Percentiles rank a stretch among this genome's conserved stretches.
These are phyloP conservation scores for Lindgomyces ingoldianus DNA, from an alignment of 495 filamentous ascomycete species.

Conservation along the genomic window DNA sequence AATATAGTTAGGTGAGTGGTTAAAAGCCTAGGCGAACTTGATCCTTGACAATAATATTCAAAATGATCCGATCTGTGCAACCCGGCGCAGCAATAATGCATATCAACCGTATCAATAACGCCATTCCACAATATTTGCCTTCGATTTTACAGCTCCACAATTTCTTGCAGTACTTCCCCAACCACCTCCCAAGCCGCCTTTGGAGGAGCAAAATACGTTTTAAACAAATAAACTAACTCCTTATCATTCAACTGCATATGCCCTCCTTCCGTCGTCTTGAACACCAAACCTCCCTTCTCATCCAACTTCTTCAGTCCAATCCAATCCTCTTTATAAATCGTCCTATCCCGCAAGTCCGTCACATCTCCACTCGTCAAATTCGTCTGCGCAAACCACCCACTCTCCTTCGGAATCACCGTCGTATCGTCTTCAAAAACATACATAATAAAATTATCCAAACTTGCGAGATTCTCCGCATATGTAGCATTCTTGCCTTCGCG, in stretches of 20 bases:
- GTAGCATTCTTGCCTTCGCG: constrained; percentile 67
- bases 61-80: no score
- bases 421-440: constrained; percentile 85
- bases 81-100: no score
- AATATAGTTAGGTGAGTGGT: not conserved
- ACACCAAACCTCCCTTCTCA: constrained; percentile 74
- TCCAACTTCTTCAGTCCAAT: constrained; percentile 81
- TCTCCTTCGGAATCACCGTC: constrained; percentile 88
- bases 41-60: not conserved
- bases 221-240: constrained; percentile 65
- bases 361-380: constrained; percentile 65
- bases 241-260: constrained; percentile 84
- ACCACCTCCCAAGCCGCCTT: constrained; percentile 4
- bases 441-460: constrained; percentile 80
- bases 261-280: constrained; percentile 65
- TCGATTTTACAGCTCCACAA: constrained; percentile 23
- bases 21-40: no score
- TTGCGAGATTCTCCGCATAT: constrained; percentile 71
- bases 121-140: not conserved
- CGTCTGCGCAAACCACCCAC: constrained; percentile 80
- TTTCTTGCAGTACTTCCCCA: constrained; percentile 8
- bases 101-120: no score
- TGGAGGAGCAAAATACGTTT: constrained; percentile 66
- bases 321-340: constrained; percentile 91
- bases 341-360: constrained; percentile 67